Evolutionary conservation across 2,329 filamentous ascomycete species (phyloP).

Genomic region (Laburnicola sp.): DNA sequence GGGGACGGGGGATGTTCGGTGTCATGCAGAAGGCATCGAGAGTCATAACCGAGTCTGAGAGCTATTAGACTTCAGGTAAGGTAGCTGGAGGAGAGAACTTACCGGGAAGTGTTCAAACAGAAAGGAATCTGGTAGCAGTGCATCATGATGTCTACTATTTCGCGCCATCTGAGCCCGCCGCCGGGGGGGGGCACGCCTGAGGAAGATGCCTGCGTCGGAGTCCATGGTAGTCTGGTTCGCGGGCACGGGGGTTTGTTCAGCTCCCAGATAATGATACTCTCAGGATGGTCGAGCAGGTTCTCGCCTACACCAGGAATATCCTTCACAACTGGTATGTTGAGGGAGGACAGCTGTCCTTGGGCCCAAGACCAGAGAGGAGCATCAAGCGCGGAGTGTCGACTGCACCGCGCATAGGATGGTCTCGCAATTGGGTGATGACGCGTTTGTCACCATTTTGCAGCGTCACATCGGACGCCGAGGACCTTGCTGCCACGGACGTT

Average conservation of each 20-base stretch:
- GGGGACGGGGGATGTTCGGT: constrained; percentile 83
- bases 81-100: constrained; percentile 14
- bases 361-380: constrained; percentile 55
- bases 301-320: constrained; percentile 65
- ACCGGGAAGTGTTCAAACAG: constrained; percentile 77
- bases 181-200: no score
- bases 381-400: constrained; percentile 76
- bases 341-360: constrained; percentile 51
- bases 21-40: constrained; percentile 88
- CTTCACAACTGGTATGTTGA: constrained; percentile 59
- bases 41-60: constrained; percentile 68
- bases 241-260: constrained; percentile 77
- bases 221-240: constrained; percentile 86
- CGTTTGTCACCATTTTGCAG: constrained; percentile 62
- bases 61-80: constrained; percentile 10
- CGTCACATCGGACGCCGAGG: constrained; percentile 70
- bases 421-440: constrained; percentile 67
- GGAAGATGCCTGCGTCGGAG: constrained; percentile 85
- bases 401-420: constrained; percentile 80
- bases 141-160: constrained; percentile 89
- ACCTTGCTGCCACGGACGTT: constrained; percentile 72
- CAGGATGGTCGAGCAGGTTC: constrained; percentile 67
- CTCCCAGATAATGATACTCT: constrained; percentile 73
- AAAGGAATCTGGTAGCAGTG: constrained; percentile 97
- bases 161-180: constrained; percentile 68